phyloP scores from a whole-genome alignment of 192 early-diverging fungal species.

The Backusella luteola region DNA sequence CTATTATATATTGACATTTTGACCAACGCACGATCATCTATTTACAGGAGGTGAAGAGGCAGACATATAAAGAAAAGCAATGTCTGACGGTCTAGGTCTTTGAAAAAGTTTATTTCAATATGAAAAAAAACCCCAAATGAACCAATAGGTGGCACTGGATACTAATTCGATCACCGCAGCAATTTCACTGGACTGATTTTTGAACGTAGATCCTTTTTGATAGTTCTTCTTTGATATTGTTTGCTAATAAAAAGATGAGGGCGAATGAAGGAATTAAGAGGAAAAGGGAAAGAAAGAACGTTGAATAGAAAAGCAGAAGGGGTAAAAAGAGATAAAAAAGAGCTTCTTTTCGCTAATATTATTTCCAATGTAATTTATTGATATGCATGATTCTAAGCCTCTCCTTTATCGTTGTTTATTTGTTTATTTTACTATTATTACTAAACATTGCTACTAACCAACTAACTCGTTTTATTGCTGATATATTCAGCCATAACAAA shows the following conservation, averaged over 20 bases:
- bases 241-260: neutral
- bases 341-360: neutral
- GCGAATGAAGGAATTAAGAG: neutral
- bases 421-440: neutral
- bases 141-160: neutral
- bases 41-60: neutral
- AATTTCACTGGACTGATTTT: neutral
- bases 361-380: neutral
- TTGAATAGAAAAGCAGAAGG: neutral
- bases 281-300: neutral
- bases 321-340: neutral
- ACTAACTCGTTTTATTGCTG: neutral
- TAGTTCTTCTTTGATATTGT: neutral
- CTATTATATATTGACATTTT: neutral
- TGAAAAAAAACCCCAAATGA: neutral
- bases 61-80: neutral
- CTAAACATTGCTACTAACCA: neutral
- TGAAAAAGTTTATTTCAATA: neutral
- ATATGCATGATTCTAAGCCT: conserved; percentile 8
- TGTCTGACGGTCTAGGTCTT: neutral
- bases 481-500: neutral
- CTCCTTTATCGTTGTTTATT: conserved; percentile 6
- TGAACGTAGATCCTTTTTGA: neutral
- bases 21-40: neutral
- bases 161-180: neutral